A percentile compares a stretch with the other conserved stretches of the same genome.
Conservation (phyloP, 2,329 filamentous ascomycete genomes). For the Akanthomyces muscarius region DNA sequence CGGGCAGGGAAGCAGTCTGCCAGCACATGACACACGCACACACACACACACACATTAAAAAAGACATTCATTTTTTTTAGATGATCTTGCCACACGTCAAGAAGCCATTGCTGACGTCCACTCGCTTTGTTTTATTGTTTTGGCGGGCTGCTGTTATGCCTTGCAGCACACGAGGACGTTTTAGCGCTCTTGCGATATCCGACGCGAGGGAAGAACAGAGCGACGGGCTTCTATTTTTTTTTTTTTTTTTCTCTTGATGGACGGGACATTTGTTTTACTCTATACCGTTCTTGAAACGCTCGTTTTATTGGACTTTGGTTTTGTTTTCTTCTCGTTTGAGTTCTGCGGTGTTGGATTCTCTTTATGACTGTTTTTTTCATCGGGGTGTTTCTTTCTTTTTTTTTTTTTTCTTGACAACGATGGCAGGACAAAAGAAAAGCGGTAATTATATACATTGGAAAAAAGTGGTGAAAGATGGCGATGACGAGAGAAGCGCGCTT, state of each 20-base stretch:
- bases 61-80: slow-evolving; percentile 7
- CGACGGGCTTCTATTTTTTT: background rate
- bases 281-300: slow-evolving; percentile 2
- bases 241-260: background rate
- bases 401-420: background rate
- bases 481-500: background rate
- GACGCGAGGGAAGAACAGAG: background rate
- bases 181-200: background rate
- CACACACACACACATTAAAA: background rate
- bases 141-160: background rate
- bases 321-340: background rate
- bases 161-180: background rate
- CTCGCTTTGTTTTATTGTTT: background rate
- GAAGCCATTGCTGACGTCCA: background rate
- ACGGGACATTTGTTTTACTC: background rate
- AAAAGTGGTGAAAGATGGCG: background rate
- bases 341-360: background rate
- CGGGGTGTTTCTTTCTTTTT: no score
- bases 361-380: no score
- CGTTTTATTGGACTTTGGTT: background rate
- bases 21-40: background rate
- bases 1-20: background rate
- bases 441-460: background rate
- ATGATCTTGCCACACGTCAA: background rate
- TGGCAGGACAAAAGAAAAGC: background rate